Conservation (phyloP, 176 grass and related monocot genomes). For the Bolboschoenus planiculmis region DNA sequence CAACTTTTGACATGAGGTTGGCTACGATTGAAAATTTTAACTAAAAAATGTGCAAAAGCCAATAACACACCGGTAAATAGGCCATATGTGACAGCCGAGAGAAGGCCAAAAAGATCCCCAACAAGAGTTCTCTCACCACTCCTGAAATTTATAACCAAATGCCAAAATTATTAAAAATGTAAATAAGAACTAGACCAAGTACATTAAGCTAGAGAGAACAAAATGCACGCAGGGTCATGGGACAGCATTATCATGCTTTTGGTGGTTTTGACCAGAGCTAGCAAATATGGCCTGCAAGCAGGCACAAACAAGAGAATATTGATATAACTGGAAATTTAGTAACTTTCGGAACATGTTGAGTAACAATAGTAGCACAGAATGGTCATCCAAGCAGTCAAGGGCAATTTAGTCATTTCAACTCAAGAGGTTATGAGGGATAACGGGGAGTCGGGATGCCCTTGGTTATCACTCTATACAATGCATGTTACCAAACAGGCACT, state of each 20-base stretch:
- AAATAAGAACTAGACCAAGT: neutral
- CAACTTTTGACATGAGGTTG: neutral
- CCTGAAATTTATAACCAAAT: slow-evolving; percentile 33
- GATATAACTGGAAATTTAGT: neutral
- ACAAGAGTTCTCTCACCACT: slow-evolving; percentile 61
- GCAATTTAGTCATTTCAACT: neutral
- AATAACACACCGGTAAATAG: slow-evolving; percentile 69
- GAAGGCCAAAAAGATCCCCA: slow-evolving; percentile 88
- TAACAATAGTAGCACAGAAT: neutral
- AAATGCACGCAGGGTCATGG: neutral
- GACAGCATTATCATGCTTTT: neutral
- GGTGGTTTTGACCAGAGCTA: neutral
- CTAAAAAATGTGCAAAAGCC: neutral
- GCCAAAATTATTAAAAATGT: neutral
- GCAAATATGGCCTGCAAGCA: neutral
- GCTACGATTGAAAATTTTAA: neutral
- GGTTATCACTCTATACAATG: neutral
- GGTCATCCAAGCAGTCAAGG: neutral
- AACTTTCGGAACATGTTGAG: neutral
- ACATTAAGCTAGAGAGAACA: neutral
- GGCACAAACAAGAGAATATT: neutral
- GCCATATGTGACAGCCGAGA: slow-evolving; percentile 81
- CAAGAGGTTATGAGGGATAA: neutral
- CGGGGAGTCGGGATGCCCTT: neutral
- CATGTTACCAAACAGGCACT: slow-evolving; percentile 2